These are phyloP conservation scores for Abrus precatorius DNA, from an alignment of 306 rosid species.

Conservation along the genomic window DNA sequence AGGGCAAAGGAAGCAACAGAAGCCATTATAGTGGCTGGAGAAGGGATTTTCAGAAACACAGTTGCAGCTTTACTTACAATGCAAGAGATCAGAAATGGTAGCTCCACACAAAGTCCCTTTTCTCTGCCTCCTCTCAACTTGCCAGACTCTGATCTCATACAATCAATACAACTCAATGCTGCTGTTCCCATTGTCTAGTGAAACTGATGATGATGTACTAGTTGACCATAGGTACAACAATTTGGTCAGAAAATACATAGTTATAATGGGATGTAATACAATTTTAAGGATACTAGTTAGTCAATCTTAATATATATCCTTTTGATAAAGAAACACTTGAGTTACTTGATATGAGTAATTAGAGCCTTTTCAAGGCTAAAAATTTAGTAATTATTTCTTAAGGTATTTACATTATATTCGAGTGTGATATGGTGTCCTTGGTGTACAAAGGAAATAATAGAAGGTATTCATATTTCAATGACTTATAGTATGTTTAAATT, in stretches of 20 bases:
- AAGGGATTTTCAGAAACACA: slow-evolving; percentile 86
- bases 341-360: neutral
- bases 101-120: slow-evolving; percentile 78
- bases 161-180: slow-evolving; percentile 66
- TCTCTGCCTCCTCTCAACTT: slow-evolving; percentile 89
- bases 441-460: neutral
- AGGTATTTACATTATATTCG: slow-evolving; percentile 21
- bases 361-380: slow-evolving; percentile 25
- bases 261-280: slow-evolving; percentile 23
- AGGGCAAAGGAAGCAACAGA: slow-evolving; percentile 54
- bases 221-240: slow-evolving; percentile 7
- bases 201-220: neutral
- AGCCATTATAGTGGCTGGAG: slow-evolving; percentile 62
- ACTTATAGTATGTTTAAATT: neutral
- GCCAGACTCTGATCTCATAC: slow-evolving; percentile 72
- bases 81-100: slow-evolving; percentile 83
- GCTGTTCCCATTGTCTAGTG: slow-evolving; percentile 69
- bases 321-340: slow-evolving; percentile 27
- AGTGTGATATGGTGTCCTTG: slow-evolving; percentile 7
- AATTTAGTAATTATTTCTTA: slow-evolving; percentile 24
- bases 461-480: neutral
- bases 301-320: slow-evolving; percentile 15
- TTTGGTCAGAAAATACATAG: slow-evolving; percentile 31
- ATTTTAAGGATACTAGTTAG: slow-evolving; percentile 13
- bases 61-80: slow-evolving; percentile 82